phyloP scores from a whole-genome alignment of 2,329 filamentous ascomycete genomes.

The Dryadomyces quercus-mongolicae region DNA sequence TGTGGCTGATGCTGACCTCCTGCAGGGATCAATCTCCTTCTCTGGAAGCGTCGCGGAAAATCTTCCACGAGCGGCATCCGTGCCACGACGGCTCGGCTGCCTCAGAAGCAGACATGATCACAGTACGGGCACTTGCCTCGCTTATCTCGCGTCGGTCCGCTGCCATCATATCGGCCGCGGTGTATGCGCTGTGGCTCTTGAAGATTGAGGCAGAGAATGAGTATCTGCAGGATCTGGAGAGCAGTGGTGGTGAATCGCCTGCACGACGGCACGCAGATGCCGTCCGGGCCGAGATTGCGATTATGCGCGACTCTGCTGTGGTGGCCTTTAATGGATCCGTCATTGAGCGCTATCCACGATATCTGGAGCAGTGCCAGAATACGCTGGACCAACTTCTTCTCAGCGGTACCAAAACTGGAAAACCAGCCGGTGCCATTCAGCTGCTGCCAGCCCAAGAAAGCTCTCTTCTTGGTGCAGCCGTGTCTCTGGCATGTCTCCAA shows the following conservation, averaged over 20 bases:
- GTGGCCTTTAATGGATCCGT: conserved; percentile 75
- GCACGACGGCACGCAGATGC: conserved; percentile 25
- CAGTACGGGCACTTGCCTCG: conserved; percentile 39
- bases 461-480: conserved; percentile 62
- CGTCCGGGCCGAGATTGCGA: conserved; percentile 30
- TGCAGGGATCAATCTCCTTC: background rate
- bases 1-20: background rate
- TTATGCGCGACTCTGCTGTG: conserved; percentile 30
- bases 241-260: background rate
- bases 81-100: conserved; percentile 22
- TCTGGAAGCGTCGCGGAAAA: conserved; percentile 29
- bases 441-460: conserved; percentile 62
- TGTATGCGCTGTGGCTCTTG: conserved; percentile 48
- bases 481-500: conserved; percentile 44
- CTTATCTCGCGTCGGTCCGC: conserved; percentile 46
- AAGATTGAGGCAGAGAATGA: conserved; percentile 39
- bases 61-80: conserved; percentile 40
- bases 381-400: conserved; percentile 49
- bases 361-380: conserved; percentile 47
- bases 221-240: conserved; percentile 10
- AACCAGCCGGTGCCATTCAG: conserved; percentile 31
- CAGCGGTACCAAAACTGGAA: conserved; percentile 12
- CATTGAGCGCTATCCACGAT: conserved; percentile 65
- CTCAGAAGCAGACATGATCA: conserved; percentile 33
- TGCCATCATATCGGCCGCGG: conserved; percentile 44